These are phyloP conservation scores for Penicillium cataractarum DNA, from an alignment of 495 filamentous ascomycete species.

Conservation along the genomic window DNA sequence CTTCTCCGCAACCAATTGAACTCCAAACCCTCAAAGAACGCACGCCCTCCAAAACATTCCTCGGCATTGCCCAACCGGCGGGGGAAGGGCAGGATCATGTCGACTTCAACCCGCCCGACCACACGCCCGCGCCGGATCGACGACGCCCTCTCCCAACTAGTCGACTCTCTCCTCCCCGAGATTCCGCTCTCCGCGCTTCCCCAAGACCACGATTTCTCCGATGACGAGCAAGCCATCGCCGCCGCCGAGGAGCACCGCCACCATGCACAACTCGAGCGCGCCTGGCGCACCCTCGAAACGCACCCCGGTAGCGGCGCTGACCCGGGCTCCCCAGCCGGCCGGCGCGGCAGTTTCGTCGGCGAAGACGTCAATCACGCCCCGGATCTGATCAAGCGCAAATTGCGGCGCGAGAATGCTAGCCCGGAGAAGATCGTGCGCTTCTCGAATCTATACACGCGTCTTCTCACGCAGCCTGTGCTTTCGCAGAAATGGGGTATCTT, in stretches of 20 bases:
- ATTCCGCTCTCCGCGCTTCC: slow-evolving; percentile 37
- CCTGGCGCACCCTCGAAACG: slow-evolving; percentile 48
- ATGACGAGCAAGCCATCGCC: slow-evolving; percentile 49
- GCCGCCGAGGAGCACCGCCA: slow-evolving; percentile 51
- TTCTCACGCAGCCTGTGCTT: slow-evolving; percentile 87
- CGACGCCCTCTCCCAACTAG: slow-evolving; percentile 58
- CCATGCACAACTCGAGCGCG: slow-evolving; percentile 43
- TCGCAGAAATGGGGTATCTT: slow-evolving; percentile 96
- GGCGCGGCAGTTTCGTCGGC: slow-evolving; percentile 41
- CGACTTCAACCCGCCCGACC: slow-evolving; percentile 33
- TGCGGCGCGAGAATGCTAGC: slow-evolving; percentile 72
- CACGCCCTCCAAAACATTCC: slow-evolving; percentile 10
- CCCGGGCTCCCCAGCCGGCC: slow-evolving; percentile 35
- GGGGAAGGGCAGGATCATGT: slow-evolving; percentile 37
- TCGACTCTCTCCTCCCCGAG: slow-evolving; percentile 53
- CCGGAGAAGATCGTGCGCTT: slow-evolving; percentile 87
- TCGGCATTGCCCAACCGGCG: slow-evolving; percentile 14
- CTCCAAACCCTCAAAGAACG: background rate
- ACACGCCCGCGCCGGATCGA: slow-evolving; percentile 54
- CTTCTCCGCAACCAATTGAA: slow-evolving; percentile 7
- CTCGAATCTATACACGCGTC: slow-evolving; percentile 81
- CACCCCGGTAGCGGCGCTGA: slow-evolving; percentile 31
- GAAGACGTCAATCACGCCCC: slow-evolving; percentile 83
- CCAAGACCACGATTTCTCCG: slow-evolving; percentile 41
- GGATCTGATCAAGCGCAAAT: slow-evolving; percentile 85